phyloP scores from a whole-genome alignment of 805 yeast species.

The Lachancea sp. region DNA sequence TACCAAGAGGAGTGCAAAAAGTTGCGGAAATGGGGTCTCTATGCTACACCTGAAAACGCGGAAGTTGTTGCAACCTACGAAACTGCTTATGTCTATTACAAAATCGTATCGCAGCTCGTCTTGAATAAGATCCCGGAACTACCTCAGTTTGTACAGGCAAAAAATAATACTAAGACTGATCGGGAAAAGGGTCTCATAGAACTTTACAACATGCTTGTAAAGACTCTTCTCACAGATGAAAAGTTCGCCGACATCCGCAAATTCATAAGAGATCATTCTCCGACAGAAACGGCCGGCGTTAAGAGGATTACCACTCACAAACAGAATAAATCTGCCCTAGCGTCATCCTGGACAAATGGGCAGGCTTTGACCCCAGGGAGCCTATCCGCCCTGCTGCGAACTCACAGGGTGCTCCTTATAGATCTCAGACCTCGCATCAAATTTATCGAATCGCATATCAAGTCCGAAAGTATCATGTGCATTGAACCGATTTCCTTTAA shows the following conservation, averaged over 20 bases:
- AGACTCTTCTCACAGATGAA: slow-evolving; percentile 27
- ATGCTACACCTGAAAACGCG: slow-evolving; percentile 3
- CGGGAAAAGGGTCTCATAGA: slow-evolving; percentile 26
- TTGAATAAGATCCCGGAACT: slow-evolving; percentile 27
- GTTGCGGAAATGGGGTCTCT: slow-evolving; percentile 12
- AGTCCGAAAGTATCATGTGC: slow-evolving; percentile 53
- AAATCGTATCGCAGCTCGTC: slow-evolving; percentile 28
- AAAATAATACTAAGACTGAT: slow-evolving; percentile 12
- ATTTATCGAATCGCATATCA: slow-evolving; percentile 59
- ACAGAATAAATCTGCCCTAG: neutral
- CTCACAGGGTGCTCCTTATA: slow-evolving; percentile 44
- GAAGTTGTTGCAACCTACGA: slow-evolving; percentile 22
- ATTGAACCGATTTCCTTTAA: slow-evolving; percentile 66
- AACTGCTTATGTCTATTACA: slow-evolving; percentile 32
- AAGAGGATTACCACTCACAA: neutral
- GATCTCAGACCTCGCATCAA: slow-evolving; percentile 63
- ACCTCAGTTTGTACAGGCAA: slow-evolving; percentile 21
- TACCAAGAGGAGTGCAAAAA: slow-evolving; percentile 29
- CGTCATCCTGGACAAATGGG: slow-evolving; percentile 5
- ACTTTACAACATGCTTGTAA: slow-evolving; percentile 30
- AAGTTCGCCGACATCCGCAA: slow-evolving; percentile 23
- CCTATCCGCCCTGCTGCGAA: slow-evolving; percentile 15
- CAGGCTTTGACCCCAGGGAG: slow-evolving; percentile 8
- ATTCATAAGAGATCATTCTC: slow-evolving; percentile 19
- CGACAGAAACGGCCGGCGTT: slow-evolving; percentile 4